Percentiles rank a stretch among this genome's conserved stretches.
These are phyloP conservation scores for Ophiostoma populinum DNA, from an alignment of 2,329 filamentous ascomycete species.

Conservation along the genomic window DNA sequence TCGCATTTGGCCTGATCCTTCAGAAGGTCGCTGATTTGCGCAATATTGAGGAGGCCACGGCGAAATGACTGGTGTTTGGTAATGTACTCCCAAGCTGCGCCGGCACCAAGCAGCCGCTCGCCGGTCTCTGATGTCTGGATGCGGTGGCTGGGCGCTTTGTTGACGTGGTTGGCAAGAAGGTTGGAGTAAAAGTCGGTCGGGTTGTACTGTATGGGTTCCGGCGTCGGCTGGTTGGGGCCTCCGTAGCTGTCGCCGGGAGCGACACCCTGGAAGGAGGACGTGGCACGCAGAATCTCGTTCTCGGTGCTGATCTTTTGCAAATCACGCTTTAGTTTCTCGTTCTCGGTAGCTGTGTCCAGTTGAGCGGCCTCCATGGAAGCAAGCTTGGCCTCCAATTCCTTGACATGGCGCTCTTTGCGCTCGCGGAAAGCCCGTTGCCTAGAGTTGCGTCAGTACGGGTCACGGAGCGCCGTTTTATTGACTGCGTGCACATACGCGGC, in stretches of 20 bases:
- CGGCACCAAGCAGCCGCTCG: slow-evolving; percentile 53
- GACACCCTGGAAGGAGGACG: slow-evolving; percentile 31
- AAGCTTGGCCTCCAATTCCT: slow-evolving; percentile 79
- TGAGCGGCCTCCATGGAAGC: slow-evolving; percentile 59
- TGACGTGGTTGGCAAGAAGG: slow-evolving; percentile 41
- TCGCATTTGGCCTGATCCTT: slow-evolving; percentile 65
- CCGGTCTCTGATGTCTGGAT: slow-evolving; percentile 48
- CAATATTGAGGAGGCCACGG: slow-evolving; percentile 64
- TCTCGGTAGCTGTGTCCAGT: slow-evolving; percentile 58
- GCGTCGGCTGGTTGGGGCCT: slow-evolving; percentile 30
- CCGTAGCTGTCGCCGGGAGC: slow-evolving; percentile 25
- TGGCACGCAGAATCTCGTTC: slow-evolving; percentile 82
- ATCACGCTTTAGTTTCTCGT: slow-evolving; percentile 70
- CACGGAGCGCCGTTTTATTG: too few relatives aligned
- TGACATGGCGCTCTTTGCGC: slow-evolving; percentile 79
- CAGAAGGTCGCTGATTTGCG: slow-evolving; percentile 60
- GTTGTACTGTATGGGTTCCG: slow-evolving; percentile 53
- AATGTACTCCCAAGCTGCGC: slow-evolving; percentile 80
- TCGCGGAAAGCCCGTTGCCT: slow-evolving; percentile 94
- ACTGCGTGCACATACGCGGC: slow-evolving; percentile 36
- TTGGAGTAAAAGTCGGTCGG: slow-evolving; percentile 56
- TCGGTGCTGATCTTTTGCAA: slow-evolving; percentile 74
- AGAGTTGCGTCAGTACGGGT: background rate
- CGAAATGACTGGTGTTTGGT: slow-evolving; percentile 63
- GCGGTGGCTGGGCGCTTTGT: slow-evolving; percentile 50